Percentiles rank a stretch among this genome's conserved stretches.
phyloP scores from a whole-genome alignment of 495 filamentous ascomycete species.

The Annulohypoxylon nitens region DNA sequence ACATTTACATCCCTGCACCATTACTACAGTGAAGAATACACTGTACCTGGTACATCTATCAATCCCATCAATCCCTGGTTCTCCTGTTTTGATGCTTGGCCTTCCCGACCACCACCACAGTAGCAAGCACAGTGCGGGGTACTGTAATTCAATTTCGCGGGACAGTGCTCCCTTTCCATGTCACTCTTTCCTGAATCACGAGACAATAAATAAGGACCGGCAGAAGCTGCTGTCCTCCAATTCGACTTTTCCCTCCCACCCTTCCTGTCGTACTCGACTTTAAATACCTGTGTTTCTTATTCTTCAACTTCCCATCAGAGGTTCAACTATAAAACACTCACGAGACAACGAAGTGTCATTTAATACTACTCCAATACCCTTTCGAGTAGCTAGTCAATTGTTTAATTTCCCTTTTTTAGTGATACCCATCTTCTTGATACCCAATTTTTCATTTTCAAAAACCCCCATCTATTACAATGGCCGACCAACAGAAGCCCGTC shows the following conservation, averaged over 20 bases:
- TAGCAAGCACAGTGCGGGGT: conserved; percentile 5
- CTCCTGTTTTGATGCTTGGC: conserved; percentile 33
- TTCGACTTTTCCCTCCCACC: conserved; percentile 43
- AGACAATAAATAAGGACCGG: conserved; percentile 55
- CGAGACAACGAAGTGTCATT: conserved; percentile 49
- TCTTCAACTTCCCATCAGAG: conserved; percentile 38
- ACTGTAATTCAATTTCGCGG: conserved; percentile 31
- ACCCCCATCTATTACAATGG: conserved; percentile 56
- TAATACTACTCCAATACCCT: conserved; percentile 43
- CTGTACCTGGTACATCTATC: conserved; percentile 39
- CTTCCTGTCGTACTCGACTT: conserved; percentile 48
- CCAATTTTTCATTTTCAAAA: conserved; percentile 59
- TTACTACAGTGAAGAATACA: conserved; percentile 31
- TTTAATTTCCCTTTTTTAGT: conserved; percentile 59
- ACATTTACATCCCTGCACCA: conserved; percentile 37
- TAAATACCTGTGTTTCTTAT: conserved; percentile 44
- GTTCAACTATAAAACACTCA: conserved; percentile 36
- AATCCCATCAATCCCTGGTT: conserved; percentile 6
- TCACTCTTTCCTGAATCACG: conserved; percentile 51
- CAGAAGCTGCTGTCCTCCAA: conserved; percentile 49
- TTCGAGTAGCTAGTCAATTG: conserved; percentile 50
- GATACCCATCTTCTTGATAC: conserved; percentile 64
- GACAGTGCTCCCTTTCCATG: conserved; percentile 51
- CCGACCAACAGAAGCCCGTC: conserved; percentile 63
- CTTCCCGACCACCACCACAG: conserved; percentile 20